Base-by-base conservation (phyloP, 2,329 filamentous ascomycete species). In the Zymoseptoria ardabiliae region DNA sequence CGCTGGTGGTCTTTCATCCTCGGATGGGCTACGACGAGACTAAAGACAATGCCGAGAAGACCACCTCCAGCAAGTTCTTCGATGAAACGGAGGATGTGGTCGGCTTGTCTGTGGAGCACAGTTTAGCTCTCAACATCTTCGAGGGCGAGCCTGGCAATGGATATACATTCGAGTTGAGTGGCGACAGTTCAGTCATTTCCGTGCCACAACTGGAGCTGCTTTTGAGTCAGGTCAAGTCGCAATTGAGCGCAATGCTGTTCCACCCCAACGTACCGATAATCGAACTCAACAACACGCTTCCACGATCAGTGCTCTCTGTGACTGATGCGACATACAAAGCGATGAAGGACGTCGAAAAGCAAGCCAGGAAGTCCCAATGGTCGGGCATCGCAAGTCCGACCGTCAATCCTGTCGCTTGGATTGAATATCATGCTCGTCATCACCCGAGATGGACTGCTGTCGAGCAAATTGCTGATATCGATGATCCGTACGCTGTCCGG, bases 381-480 rank as follows among this genome's bases (percentile, higher is more conserved):
- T 45, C 35, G 3, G 35, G 35, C 35, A n/a, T 45, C 6, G 11
- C 35, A 45, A 13, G 10, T 45, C 35, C 35, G 17, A 45, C 35
- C 5, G 17, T 45, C 17, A 45, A 45, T 13, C 35, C 35, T 1
- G 57, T 57, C 2, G 51, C 57, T 52, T 63, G 58, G 22, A 58
- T 63, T 6, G 61, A 63, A 51, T 49, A 61, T 54, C 59, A 54
- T 45, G 61, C 61, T 21, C 30, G 53, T 23, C 51, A n/a, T 11
- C 58, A 63, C 53, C 61, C 61, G 2, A 51, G 58, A 1, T 63
- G 61, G 61, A 59, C 49, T 41, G 61, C 51, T 30, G 61, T 54
- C 19, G 61, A 63, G 49, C 56, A 59, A 2, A 55, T 56, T 1
- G 28, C 50, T 11, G 54, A 49, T 1, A 53, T 61, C 6, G 17